A percentile compares a stretch with the other conserved stretches of the same genome.
Conservation (phyloP, 2,329 filamentous ascomycete genomes). For the Xylariaceae sp. region DNA sequence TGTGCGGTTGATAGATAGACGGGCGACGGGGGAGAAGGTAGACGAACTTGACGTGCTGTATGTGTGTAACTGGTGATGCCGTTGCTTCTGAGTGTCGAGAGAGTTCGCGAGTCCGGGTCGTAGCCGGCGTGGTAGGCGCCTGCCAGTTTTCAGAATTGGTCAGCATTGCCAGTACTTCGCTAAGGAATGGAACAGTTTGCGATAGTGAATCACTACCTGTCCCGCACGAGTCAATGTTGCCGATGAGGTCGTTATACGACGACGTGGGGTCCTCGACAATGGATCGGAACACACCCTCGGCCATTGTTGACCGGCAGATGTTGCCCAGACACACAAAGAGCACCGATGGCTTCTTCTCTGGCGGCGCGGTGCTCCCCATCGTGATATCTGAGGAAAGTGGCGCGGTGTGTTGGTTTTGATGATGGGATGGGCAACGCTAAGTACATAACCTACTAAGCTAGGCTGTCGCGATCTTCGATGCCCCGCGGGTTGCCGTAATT, state of each 20-base stretch:
- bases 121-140: conserved; percentile 80
- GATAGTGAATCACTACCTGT: conserved; percentile 49
- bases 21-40: no score
- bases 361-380: no score
- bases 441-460: no score
- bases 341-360: conserved; percentile 54
- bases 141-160: conserved; percentile 23
- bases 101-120: conserved; percentile 75
- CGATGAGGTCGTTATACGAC: conserved; percentile 57
- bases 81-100: conserved; percentile 70
- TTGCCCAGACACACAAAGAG: conserved; percentile 97
- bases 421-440: no score
- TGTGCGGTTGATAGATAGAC: neutral
- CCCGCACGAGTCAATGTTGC: conserved; percentile 78
- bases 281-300: conserved; percentile 84
- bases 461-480: no score
- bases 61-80: conserved; percentile 76
- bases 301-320: conserved; percentile 93
- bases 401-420: no score
- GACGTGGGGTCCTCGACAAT: conserved; percentile 54
- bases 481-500: no score
- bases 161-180: neutral
- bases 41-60: conserved; percentile 65
- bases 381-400: no score
- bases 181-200: neutral